Evolutionary conservation across 78 protist species (phyloP).

Genomic region (Neovahlkampfia damariscottae): DNA sequence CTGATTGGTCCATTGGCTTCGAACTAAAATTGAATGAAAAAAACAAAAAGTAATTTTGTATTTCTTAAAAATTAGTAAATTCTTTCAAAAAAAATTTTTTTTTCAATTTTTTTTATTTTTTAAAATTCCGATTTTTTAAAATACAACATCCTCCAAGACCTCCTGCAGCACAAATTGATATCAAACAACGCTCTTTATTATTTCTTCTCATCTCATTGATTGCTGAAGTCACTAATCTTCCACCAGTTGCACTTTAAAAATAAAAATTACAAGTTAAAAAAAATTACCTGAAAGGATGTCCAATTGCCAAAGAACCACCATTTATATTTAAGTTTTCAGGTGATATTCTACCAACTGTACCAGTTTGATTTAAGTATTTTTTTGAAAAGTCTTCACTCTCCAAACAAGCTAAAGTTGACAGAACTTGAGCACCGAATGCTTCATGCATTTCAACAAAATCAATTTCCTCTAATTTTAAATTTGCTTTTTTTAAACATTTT

Average conservation of each 20-base stretch:
- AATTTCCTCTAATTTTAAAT: conserved; percentile 63
- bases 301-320: conserved; percentile 31
- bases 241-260: conserved; percentile 43
- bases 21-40: no score
- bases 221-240: conserved; percentile 12
- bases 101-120: conserved; percentile 1
- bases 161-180: conserved; percentile 36
- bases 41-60: no score
- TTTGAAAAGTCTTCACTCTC: conserved; percentile 25
- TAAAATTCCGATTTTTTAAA: neutral
- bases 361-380: neutral
- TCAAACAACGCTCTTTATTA: neutral
- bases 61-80: no score
- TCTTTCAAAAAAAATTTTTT: no score
- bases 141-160: conserved; percentile 34
- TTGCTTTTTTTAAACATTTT: conserved; percentile 46
- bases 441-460: conserved; percentile 87
- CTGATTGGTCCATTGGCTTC: no score
- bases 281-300: conserved; percentile 54
- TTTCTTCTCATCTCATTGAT: conserved; percentile 23
- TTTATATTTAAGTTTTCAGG: conserved; percentile 3
- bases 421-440: conserved; percentile 80
- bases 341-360: neutral
- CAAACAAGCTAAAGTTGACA: conserved; percentile 13
- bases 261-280: no score